Percentiles rank a stretch among this genome's conserved stretches.
These are phyloP conservation scores for Nakataea oryzae DNA, from an alignment of 2,329 filamentous ascomycete species.

Conservation along the genomic window DNA sequence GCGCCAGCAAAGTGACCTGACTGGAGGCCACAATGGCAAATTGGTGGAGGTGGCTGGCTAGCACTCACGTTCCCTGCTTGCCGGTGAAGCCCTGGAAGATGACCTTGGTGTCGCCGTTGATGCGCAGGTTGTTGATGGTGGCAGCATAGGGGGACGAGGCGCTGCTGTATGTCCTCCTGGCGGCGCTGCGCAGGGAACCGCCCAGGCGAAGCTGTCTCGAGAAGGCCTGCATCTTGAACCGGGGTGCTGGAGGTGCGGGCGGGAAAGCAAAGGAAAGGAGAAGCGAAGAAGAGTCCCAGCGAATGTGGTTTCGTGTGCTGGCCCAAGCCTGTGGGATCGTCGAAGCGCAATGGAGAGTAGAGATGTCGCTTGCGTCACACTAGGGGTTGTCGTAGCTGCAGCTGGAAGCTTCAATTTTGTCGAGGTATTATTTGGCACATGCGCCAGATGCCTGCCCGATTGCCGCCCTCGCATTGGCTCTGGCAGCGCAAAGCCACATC, in stretches of 20 bases:
- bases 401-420: slow-evolving; percentile 7
- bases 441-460: background rate
- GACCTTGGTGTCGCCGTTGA: slow-evolving; percentile 89
- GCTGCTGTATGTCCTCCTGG: slow-evolving; percentile 66
- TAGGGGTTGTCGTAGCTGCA: background rate
- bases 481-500: background rate
- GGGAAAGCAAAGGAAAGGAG: slow-evolving; percentile 1
- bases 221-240: slow-evolving; percentile 70
- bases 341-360: background rate
- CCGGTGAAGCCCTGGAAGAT: slow-evolving; percentile 96
- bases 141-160: slow-evolving; percentile 57
- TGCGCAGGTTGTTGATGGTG: slow-evolving; percentile 78
- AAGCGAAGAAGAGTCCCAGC: slow-evolving; percentile 1
- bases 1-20: background rate
- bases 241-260: background rate
- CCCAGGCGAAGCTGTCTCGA: slow-evolving; percentile 58
- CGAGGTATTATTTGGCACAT: background rate
- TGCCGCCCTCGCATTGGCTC: background rate
- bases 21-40: background rate
- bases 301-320: background rate
- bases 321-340: background rate
- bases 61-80: slow-evolving; percentile 82
- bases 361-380: background rate
- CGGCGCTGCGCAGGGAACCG: slow-evolving; percentile 55
- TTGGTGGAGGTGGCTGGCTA: background rate